Conservation (phyloP, 1,284 basidiomycete genomes). For the Polyporus tsugae region DNA sequence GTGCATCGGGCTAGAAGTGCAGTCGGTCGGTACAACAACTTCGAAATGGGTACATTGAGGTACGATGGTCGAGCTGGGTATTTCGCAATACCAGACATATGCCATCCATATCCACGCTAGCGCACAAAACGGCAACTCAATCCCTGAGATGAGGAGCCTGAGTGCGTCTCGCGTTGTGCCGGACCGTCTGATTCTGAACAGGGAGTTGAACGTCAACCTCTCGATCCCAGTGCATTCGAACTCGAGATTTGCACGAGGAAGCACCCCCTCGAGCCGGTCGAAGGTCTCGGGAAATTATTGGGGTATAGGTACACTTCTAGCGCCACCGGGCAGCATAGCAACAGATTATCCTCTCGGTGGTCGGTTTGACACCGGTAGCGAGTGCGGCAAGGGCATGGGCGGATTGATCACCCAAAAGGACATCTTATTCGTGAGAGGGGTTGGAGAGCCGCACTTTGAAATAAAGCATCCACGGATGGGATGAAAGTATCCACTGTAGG, state of each 20-base stretch:
- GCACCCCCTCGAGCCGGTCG: neutral
- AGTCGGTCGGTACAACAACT: neutral
- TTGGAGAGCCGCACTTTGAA: neutral
- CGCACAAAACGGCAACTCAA: neutral
- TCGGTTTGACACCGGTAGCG: neutral
- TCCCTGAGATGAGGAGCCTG: neutral
- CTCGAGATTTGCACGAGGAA: neutral
- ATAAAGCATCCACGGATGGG: neutral
- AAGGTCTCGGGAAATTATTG: neutral
- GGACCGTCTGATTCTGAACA: neutral
- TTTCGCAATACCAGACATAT: neutral
- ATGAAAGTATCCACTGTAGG: neutral
- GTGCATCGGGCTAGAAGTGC: neutral
- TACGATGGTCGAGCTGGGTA: neutral
- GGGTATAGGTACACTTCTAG: neutral
- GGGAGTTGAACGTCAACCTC: neutral
- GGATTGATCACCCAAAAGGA: neutral
- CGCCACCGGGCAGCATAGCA: no score
- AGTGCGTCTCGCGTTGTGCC: neutral
- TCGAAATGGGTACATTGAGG: slow-evolving; percentile 1
- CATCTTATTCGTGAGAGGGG: neutral
- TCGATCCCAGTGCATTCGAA: neutral
- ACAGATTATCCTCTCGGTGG: neutral
- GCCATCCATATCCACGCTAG: neutral
- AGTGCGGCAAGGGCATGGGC: neutral